These are phyloP conservation scores for Coemansia sp. DNA, from an alignment of 192 early-diverging fungal species.

Conservation along the genomic window DNA sequence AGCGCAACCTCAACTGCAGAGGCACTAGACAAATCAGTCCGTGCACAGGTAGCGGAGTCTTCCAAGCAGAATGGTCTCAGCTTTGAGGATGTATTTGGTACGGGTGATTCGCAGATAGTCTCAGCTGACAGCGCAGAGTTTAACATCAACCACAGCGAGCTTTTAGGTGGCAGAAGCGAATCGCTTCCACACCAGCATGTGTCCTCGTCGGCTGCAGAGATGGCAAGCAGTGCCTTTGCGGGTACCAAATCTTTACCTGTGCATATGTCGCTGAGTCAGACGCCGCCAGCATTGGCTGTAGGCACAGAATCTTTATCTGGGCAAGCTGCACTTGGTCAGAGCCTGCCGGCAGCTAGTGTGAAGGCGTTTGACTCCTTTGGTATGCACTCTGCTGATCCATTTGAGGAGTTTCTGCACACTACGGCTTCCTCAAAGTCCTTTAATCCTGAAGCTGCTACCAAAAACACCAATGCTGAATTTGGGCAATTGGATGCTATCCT, in stretches of 20 bases:
- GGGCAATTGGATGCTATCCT: conserved; percentile 27
- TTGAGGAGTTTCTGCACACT: conserved; percentile 47
- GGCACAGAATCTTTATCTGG: background rate
- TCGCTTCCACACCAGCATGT: conserved; percentile 11
- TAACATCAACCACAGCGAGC: conserved; percentile 10
- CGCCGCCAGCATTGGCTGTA: conserved; percentile 20
- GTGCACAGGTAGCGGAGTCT: background rate
- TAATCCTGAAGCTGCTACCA: background rate
- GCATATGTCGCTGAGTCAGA: conserved; percentile 15
- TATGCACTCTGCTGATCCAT: conserved; percentile 41
- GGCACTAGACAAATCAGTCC: conserved; percentile 3
- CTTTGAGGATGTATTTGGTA: conserved; percentile 57
- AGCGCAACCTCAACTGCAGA: background rate
- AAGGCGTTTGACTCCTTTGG: conserved; percentile 53
- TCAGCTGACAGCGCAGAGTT: conserved; percentile 21
- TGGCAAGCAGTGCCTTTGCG: conserved; percentile 1
- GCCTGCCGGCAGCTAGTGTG: conserved; percentile 9
- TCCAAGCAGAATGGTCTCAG: conserved; percentile 25
- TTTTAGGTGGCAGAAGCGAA: conserved; percentile 3
- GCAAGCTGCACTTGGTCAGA: background rate
- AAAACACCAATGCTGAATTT: background rate
- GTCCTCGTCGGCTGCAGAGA: conserved; percentile 5
- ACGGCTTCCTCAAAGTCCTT: conserved; percentile 10
- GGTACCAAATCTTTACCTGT: background rate
- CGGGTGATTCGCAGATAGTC: conserved; percentile 19